A percentile compares a stretch with the other conserved stretches of the same genome.
phyloP scores from a whole-genome alignment of 208 protist species.

The Trypanosoma theileri region DNA sequence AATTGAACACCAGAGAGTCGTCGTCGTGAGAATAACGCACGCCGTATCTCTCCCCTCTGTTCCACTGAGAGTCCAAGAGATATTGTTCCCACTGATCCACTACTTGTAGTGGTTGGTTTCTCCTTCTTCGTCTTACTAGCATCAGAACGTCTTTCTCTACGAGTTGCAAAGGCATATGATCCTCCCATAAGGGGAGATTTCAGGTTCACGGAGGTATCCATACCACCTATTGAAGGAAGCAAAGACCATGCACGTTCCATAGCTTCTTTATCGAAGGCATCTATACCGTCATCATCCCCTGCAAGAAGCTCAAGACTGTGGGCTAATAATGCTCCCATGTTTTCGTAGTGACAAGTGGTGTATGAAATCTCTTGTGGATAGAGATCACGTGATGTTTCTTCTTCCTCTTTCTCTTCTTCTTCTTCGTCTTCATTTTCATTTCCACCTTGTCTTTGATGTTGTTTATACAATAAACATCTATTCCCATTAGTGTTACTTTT shows the following conservation, averaged over 20 bases:
- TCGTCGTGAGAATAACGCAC: conserved; percentile 17
- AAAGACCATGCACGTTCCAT: conserved; percentile 31
- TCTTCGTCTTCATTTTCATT: not conserved
- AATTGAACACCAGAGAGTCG: not conserved
- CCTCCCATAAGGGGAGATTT: conserved; percentile 32
- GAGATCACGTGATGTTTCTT: not conserved
- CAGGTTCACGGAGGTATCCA: not conserved
- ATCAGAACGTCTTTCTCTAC: conserved; percentile 42
- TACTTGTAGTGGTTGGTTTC: not conserved
- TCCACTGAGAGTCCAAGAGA: conserved; percentile 6
- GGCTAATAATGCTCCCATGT: conserved; percentile 28
- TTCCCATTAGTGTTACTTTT: not conserved
- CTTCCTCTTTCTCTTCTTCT: conserved; percentile 5
- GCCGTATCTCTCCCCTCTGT: conserved; percentile 22
- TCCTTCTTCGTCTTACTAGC: conserved; percentile 11
- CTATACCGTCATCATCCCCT: conserved; percentile 1
- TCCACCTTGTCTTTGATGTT: not conserved
- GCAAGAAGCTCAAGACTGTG: conserved; percentile 15
- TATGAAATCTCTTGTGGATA: conserved; percentile 26
- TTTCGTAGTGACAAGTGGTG: conserved; percentile 25
- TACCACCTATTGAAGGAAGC: not conserved
- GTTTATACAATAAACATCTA: conserved; percentile 4
- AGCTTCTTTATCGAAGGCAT: conserved; percentile 1
- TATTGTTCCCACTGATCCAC: not conserved
- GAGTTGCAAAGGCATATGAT: conserved; percentile 61